Conservation (phyloP, 148 eudicot genomes). For the Rhododendron ferrugineum region DNA sequence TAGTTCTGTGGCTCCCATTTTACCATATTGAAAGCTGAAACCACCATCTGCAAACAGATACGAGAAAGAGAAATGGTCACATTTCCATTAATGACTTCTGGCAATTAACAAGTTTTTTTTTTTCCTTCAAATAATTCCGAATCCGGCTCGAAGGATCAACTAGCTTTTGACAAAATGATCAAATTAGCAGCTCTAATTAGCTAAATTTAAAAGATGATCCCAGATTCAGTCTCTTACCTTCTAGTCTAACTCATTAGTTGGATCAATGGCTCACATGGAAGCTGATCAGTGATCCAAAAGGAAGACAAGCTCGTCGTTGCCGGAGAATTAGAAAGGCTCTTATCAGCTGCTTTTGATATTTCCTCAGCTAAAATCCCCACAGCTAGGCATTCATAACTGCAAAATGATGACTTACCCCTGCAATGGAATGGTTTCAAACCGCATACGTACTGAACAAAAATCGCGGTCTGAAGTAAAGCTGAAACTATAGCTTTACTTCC, state of each 20-base stretch:
- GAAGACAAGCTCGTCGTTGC: neutral
- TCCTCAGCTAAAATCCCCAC: conserved; percentile 3
- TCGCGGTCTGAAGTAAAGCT: neutral
- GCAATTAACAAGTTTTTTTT: neutral
- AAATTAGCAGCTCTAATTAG: neutral
- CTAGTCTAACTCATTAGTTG: neutral
- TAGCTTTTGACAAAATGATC: too few relatives aligned
- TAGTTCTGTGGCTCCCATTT: neutral
- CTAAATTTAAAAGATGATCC: neutral
- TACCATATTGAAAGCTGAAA: neutral
- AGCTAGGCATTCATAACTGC: conserved; percentile 4
- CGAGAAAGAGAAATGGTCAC: neutral
- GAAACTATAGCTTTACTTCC: neutral
- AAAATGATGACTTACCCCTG: neutral
- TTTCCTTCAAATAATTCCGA: neutral
- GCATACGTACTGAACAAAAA: neutral
- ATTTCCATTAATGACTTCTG: neutral
- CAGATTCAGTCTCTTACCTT: neutral
- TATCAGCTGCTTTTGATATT: neutral
- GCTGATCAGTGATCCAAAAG: neutral
- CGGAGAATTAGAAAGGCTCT: neutral
- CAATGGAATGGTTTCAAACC: neutral
- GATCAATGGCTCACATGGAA: neutral
- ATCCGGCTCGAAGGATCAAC: neutral
- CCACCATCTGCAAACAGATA: neutral